A percentile compares a stretch with the other conserved stretches of the same genome.
Evolutionary conservation across 2,329 filamentous ascomycete species (phyloP).

Genomic region (Metarhizium sp.): DNA sequence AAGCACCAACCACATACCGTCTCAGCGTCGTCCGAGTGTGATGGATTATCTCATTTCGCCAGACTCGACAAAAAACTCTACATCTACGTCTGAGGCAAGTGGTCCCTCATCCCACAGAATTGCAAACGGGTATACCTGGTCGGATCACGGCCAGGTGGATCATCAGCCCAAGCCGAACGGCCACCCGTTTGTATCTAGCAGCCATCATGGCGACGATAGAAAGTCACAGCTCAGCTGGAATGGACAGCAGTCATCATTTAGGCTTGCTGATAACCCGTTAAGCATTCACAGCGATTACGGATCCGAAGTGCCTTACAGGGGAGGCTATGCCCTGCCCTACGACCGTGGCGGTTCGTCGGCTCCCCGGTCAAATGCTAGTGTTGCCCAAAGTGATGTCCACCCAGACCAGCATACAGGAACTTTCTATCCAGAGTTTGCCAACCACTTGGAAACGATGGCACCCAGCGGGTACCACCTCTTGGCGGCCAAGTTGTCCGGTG

Average conservation of each 20-base stretch:
- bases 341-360: neutral
- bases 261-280: neutral
- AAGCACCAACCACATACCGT: conserved; percentile 1
- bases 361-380: conserved; percentile 1
- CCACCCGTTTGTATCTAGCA: neutral
- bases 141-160: neutral
- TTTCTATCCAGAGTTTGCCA: neutral
- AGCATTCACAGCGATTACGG: neutral
- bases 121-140: conserved; percentile 1
- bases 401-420: neutral
- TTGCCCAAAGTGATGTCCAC: conserved; percentile 1
- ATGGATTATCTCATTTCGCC: conserved; percentile 11
- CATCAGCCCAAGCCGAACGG: neutral
- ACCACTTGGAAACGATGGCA: conserved; percentile 10
- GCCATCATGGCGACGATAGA: neutral
- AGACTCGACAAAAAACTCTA: conserved; percentile 5
- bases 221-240: neutral
- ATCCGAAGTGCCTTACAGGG: neutral
- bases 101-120: conserved; percentile 1
- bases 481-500: conserved; percentile 38
- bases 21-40: conserved; percentile 10
- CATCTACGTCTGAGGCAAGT: conserved; percentile 1
- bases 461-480: conserved; percentile 54
- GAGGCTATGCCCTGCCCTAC: neutral
- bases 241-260: neutral